Conservation (phyloP, 129 eudicot species). For the Kitagawia praeruptora region DNA sequence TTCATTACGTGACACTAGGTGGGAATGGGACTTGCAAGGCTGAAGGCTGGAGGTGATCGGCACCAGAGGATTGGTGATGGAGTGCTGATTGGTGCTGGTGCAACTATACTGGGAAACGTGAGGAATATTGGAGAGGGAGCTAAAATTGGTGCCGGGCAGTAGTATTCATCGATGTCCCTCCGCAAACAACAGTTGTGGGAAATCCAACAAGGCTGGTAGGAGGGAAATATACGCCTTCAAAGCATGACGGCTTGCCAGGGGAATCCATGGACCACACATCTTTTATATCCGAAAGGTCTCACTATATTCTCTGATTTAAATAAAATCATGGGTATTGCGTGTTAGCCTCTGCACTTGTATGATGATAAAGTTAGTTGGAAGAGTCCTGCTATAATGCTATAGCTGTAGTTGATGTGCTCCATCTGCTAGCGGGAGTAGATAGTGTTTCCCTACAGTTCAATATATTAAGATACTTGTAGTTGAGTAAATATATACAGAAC, state of each 20-base stretch:
- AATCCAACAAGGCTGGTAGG: slow-evolving; percentile 79
- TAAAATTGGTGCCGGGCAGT: no score
- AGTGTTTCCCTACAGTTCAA: no score
- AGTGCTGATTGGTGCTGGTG: slow-evolving; percentile 85
- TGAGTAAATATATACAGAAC: no score
- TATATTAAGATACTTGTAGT: no score
- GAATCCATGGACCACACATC: slow-evolving; percentile 89
- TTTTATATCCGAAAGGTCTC: slow-evolving; percentile 66
- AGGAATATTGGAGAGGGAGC: slow-evolving; percentile 53
- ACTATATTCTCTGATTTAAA: slow-evolving; percentile 36
- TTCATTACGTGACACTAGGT: slow-evolving; percentile 84
- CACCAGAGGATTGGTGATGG: slow-evolving; percentile 90
- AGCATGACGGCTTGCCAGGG: slow-evolving; percentile 64
- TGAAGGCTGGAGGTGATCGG: slow-evolving; percentile 69
- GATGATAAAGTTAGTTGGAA: neutral
- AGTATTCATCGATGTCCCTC: slow-evolving; percentile 75
- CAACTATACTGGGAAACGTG: slow-evolving; percentile 67
- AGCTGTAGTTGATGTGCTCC: no score
- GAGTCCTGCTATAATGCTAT: neutral
- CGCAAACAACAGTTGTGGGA: slow-evolving; percentile 80
- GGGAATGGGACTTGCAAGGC: slow-evolving; percentile 77
- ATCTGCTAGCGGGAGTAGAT: no score
- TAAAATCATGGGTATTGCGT: neutral
- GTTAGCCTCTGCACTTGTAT: neutral
- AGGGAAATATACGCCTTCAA: slow-evolving; percentile 45